These are phyloP conservation scores for Aspergillus haitiensis DNA, from an alignment of 495 filamentous ascomycete genomes.

Conservation along the genomic window DNA sequence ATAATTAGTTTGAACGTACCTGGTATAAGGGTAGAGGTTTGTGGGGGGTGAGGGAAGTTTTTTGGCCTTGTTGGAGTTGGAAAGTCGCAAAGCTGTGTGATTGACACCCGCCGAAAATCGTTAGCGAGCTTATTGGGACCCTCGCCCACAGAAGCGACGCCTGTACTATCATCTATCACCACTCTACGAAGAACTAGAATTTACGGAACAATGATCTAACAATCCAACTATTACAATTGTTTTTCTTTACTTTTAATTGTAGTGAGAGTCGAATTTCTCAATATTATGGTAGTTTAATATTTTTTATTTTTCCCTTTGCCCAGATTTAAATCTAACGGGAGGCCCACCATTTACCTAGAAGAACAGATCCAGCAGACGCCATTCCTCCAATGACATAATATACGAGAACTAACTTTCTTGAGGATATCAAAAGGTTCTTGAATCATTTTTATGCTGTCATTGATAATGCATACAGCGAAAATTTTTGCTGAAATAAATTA, in stretches of 20 bases:
- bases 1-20: conserved; percentile 39
- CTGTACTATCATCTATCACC: conserved; percentile 33
- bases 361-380: conserved; percentile 18
- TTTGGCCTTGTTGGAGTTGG: conserved; percentile 42
- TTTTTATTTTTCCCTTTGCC: conserved; percentile 19
- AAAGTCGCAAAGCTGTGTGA: conserved; percentile 49
- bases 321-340: conserved; percentile 26
- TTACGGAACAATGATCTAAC: not conserved
- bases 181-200: conserved; percentile 12
- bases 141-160: conserved; percentile 30
- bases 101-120: conserved; percentile 48
- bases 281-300: conserved; percentile 10
- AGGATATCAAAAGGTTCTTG: conserved; percentile 52
- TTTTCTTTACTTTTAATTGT: not conserved
- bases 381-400: conserved; percentile 32
- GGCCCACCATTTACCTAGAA: conserved; percentile 24
- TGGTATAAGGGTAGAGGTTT: conserved; percentile 36
- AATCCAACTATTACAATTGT: not conserved
- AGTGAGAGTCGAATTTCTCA: not conserved
- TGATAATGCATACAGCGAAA: conserved; percentile 52
- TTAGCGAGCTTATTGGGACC: conserved; percentile 49
- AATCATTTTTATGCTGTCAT: conserved; percentile 52
- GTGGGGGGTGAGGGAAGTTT: conserved; percentile 44
- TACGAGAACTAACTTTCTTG: conserved; percentile 25
- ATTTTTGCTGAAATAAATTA: conserved; percentile 39